Evolutionary conservation across 2,329 filamentous ascomycete genomes (phyloP).

Genomic region (Paraphaeosphaeria sporulosa): DNA sequence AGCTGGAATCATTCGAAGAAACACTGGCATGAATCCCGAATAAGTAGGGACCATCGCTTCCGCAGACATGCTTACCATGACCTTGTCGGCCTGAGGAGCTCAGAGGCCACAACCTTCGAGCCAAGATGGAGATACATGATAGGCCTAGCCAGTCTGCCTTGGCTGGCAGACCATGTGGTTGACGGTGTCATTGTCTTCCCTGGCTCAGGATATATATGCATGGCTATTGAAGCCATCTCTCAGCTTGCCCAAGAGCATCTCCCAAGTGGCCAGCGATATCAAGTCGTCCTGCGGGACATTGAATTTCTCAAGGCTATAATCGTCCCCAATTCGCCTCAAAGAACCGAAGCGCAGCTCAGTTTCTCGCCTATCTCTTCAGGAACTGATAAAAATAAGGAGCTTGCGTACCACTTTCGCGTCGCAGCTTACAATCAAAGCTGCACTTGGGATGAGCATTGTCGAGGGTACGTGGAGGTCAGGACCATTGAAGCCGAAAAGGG

Average conservation of each 20-base stretch:
- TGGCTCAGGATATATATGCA: constrained; percentile 8
- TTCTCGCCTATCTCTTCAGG: background rate
- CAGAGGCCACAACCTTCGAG: constrained; percentile 14
- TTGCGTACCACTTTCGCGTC: background rate
- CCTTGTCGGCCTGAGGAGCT: constrained; percentile 12
- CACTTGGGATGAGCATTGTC: constrained; percentile 7
- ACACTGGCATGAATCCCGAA: constrained; percentile 29
- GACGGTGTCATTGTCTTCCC: constrained; percentile 27
- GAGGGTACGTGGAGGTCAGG: background rate
- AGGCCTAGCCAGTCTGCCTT: constrained; percentile 18
- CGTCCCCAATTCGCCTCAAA: constrained; percentile 6
- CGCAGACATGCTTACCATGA: constrained; percentile 16
- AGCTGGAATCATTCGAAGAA: constrained; percentile 36
- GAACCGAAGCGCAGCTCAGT: background rate
- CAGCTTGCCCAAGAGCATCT: constrained; percentile 2
- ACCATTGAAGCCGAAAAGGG: background rate
- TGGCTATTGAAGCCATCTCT: constrained; percentile 11
- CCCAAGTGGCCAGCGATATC: background rate
- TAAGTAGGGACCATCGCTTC: constrained; percentile 15
- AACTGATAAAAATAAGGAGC: background rate
- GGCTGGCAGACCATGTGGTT: constrained; percentile 18
- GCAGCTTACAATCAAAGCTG: background rate
- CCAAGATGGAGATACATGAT: constrained; percentile 31
- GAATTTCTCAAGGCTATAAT: constrained; percentile 4
- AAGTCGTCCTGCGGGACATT: background rate